phyloP scores from a whole-genome alignment of 2,329 filamentous ascomycete genomes.

The Ceratocystis cubensis region DNA sequence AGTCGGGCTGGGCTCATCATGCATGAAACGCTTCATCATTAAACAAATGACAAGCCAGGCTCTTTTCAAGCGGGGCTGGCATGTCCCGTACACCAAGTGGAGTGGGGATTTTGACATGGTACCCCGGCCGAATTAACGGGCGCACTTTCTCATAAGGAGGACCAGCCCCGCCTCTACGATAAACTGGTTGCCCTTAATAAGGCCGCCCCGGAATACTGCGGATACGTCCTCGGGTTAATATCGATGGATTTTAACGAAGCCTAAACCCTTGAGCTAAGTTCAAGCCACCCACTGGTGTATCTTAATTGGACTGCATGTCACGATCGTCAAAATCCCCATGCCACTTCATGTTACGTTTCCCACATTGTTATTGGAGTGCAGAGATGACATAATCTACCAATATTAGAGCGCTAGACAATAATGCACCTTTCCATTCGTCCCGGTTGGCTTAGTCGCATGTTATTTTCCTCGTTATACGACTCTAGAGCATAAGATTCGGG shows the following conservation, averaged over 20 bases:
- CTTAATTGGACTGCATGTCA: background rate
- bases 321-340: background rate
- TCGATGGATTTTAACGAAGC: background rate
- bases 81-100: background rate
- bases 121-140: conserved; percentile 7
- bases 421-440: too few relatives aligned
- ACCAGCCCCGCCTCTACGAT: background rate
- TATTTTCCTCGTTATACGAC: too few relatives aligned
- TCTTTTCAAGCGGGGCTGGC: background rate
- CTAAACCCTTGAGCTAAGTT: background rate
- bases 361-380: background rate
- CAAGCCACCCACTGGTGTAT: background rate
- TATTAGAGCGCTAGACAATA: background rate
- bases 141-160: background rate
- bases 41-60: background rate
- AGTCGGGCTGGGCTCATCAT: too few relatives aligned
- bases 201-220: background rate
- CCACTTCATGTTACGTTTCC: background rate
- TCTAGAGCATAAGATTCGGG: too few relatives aligned
- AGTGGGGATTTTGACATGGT: background rate
- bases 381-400: background rate
- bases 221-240: background rate
- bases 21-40: too few relatives aligned
- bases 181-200: background rate
- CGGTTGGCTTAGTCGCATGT: too few relatives aligned